Evolutionary conservation across 2,329 filamentous ascomycete genomes (phyloP), one percentile per base, ranked within the genome.

Genomic region (Fusarium marasasianum): DNA sequence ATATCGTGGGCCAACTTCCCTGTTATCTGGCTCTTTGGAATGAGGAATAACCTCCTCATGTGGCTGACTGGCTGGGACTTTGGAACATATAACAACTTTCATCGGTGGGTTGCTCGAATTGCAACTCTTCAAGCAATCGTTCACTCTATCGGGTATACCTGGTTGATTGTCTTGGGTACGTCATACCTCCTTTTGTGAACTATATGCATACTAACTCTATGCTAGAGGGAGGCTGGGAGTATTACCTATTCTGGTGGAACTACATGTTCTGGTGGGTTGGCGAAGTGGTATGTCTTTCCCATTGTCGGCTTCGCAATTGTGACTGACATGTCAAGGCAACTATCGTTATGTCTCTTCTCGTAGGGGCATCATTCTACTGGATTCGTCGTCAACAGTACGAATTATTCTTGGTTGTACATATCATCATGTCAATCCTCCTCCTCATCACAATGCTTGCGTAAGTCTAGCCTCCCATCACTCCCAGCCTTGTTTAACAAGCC

Each of bases 1-100:
- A 85, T 93, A 31, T 88, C 90, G 0, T 89, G 91, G 73, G 89
- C 88, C 8, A 92, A 92, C 71, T 85, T 93, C 12, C 89, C 90
- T 0, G 76, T 92, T 6, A 82, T 93, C 1, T 93, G 91, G 90
- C 80, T 93, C 0, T 93, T 93, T 72, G 89, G 88, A 1, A 89
- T 89, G 77, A 85, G 92, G 15, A 94, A 93, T 70, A 92, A 93
- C 58, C 76, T 91, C 0, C 84, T 93, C 22, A 83, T 92, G 62
- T 92, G 89, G 89, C 78, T 90, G 1, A 93, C 92, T 0, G 91
- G 91, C 0, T 93, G 91, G 91, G 90, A 89, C 17, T 93, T 91
- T 78, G 86, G 86, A 4, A 90, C 89, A 0, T 93, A 90, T 76
- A 93, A 90, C 73, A 86, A 89, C 45, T 92, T 93, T 59, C 92